phyloP scores from a whole-genome alignment of 192 early-diverging fungal species.

The Coemansia sp. region DNA sequence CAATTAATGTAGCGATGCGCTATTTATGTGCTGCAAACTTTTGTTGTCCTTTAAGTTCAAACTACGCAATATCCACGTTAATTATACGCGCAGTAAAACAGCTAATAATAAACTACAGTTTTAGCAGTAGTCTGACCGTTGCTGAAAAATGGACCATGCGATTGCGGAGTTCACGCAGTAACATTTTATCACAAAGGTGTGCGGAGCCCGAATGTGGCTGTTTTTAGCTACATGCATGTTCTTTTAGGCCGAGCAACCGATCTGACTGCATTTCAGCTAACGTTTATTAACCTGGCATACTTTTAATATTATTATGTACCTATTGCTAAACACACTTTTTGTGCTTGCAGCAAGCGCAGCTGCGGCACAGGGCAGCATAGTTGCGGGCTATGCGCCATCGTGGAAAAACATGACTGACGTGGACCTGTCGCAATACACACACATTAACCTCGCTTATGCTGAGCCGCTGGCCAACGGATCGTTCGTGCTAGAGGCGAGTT shows the following conservation, averaged over 20 bases:
- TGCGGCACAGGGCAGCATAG: conserved; percentile 11
- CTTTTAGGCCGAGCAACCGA: background rate
- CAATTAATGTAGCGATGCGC: too few species aligned
- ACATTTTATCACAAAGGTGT: background rate
- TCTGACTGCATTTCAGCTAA: background rate
- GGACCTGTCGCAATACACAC: conserved; percentile 54
- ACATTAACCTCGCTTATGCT: conserved; percentile 64
- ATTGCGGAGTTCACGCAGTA: background rate
- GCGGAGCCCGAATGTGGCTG: background rate
- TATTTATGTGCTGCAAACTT: too few species aligned
- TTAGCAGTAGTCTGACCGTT: too few species aligned
- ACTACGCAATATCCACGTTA: too few species aligned
- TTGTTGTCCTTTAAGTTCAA: too few species aligned
- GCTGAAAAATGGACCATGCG: too few species aligned
- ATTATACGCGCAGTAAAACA: too few species aligned
- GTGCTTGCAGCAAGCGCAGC: background rate
- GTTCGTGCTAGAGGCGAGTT: conserved; percentile 25
- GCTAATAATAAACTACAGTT: too few species aligned
- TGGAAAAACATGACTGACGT: conserved; percentile 34
- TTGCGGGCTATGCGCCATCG: conserved; percentile 40
- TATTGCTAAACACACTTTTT: background rate
- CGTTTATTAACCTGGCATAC: background rate
- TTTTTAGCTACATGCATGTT: background rate
- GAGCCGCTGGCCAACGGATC: conserved; percentile 35
- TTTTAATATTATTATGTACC: background rate